A percentile compares a stretch with the other conserved stretches of the same genome.
Conservation (phyloP, 768 basidiomycete species). For the Gymnopilus dilepis region DNA sequence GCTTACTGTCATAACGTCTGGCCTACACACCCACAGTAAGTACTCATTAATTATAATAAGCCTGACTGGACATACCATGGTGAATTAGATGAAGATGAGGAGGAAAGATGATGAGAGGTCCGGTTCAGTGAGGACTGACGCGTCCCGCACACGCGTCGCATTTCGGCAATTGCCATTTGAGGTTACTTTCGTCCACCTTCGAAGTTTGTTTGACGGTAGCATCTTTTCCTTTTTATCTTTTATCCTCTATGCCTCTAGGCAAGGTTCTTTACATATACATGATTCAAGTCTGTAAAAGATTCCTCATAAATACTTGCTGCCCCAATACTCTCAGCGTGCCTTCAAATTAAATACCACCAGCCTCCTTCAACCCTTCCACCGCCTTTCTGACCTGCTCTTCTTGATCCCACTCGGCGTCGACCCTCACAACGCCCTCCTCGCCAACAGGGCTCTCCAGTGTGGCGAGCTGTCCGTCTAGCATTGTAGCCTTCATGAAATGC, state of each 20-base stretch:
- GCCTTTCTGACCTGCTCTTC: conserved; percentile 60
- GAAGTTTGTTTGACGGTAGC: too few species aligned
- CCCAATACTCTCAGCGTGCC: background rate
- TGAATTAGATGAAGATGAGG: conserved; percentile 35
- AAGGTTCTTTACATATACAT: background rate
- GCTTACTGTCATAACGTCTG: conserved; percentile 94
- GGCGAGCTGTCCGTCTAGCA: conserved; percentile 80
- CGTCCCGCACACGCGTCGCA: conserved; percentile 53
- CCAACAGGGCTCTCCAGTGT: conserved; percentile 73
- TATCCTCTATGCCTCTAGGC: background rate
- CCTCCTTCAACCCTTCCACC: conserved; percentile 41
- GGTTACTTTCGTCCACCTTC: background rate
- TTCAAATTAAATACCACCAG: conserved; percentile 2
- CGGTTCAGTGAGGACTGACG: conserved; percentile 41
- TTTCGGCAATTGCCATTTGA: conserved; percentile 41
- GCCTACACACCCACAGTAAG: conserved; percentile 54
- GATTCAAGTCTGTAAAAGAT: too few species aligned
- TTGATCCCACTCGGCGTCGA: conserved; percentile 57
- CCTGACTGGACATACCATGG: conserved; percentile 48
- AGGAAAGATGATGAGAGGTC: conserved; percentile 18
- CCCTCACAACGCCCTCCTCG: conserved; percentile 70
- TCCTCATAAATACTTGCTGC: background rate
- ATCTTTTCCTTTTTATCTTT: background rate
- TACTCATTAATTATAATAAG: background rate
- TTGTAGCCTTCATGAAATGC: conserved; percentile 84